Base-by-base conservation (phyloP, 2,329 filamentous ascomycete genomes). In the Beauveria medogensis region DNA sequence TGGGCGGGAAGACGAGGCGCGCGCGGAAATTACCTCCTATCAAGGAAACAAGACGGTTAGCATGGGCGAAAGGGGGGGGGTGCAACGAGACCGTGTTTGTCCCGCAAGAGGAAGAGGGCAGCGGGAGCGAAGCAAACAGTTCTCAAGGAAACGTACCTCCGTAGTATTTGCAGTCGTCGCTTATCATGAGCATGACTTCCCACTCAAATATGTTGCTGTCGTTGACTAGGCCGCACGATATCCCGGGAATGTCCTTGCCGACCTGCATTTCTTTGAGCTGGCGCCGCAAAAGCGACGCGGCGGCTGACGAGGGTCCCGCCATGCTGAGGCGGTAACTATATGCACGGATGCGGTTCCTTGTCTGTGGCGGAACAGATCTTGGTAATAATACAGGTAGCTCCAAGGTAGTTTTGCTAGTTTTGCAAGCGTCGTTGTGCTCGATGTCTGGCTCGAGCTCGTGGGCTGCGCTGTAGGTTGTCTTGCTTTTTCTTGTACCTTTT, bases 101-200 rank as follows among this genome's bases (percentile, higher is more conserved):
- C 18, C 10, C 34, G 20, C 20, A 16, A 22, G 18, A 46, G 24
- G 5, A 10, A 34, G 37, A 48, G 47, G 41, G 16, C n/a, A 20
- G 37, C 47, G 20, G 22, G 14, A 30, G 9, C 5, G 37, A 43
- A 34, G 20, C 18, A n/a, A 7, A 14, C 24, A n/a, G 18, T 6
- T 7, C n/a, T 8, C 18, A 3, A 24, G 12, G 14, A 12, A n/a
- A 58, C 84, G 62, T 77, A 93, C 92, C 92, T 69, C 92, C 92
- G 69, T 97, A 97, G 74, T 90, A 90, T 76, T 92, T 93, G 76
- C 90, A 92, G 71, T 96, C 92, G 68, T 97, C 92, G 64, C 86
- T 91, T 66, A 97, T 93, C 93, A 99, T 97, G 63, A 99, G 85
- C 90, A 97, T 96, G 22, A 97, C 92, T 75, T 97, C 92, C 94